Conservation (phyloP, 192 early-diverging fungal species). For the Linnemannia zychae region DNA sequence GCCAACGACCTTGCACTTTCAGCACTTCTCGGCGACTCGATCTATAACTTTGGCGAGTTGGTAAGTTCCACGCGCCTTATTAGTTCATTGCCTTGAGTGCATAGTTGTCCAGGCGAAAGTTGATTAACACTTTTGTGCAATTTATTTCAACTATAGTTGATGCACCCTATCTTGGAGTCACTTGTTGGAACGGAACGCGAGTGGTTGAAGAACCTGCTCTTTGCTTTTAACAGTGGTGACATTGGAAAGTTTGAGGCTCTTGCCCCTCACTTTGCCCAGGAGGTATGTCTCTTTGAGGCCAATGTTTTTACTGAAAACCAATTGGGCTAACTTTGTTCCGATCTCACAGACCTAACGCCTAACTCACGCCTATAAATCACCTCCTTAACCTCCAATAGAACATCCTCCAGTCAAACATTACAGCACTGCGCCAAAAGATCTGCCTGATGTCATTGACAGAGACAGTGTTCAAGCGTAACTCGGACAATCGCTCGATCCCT, state of each 20-base stretch:
- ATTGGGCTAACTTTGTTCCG: no score
- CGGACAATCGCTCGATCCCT: slow-evolving; percentile 80
- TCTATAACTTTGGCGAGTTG: slow-evolving; percentile 99
- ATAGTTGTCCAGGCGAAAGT: background rate
- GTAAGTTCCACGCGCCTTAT: slow-evolving; percentile 60
- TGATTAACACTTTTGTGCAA: background rate
- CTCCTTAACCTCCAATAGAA: slow-evolving; percentile 62
- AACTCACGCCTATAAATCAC: background rate
- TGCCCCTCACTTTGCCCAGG: slow-evolving; percentile 57
- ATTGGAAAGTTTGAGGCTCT: slow-evolving; percentile 93
- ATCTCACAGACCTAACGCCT: background rate
- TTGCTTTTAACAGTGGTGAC: slow-evolving; percentile 94
- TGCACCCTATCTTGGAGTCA: slow-evolving; percentile 89
- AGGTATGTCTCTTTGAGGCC: slow-evolving; percentile 8
- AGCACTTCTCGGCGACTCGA: slow-evolving; percentile 93
- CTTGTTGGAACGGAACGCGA: slow-evolving; percentile 82
- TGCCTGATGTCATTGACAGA: slow-evolving; percentile 98
- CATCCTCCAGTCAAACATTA: slow-evolving; percentile 81
- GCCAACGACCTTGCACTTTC: slow-evolving; percentile 93
- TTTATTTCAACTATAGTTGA: slow-evolving; percentile 69
- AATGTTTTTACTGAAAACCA: no score
- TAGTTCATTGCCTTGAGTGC: background rate
- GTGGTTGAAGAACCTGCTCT: slow-evolving; percentile 90
- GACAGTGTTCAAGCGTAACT: slow-evolving; percentile 87
- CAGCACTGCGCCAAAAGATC: slow-evolving; percentile 94